phyloP scores from a whole-genome alignment of 495 filamentous ascomycete genomes.

The Lophiostoma macrostomum region DNA sequence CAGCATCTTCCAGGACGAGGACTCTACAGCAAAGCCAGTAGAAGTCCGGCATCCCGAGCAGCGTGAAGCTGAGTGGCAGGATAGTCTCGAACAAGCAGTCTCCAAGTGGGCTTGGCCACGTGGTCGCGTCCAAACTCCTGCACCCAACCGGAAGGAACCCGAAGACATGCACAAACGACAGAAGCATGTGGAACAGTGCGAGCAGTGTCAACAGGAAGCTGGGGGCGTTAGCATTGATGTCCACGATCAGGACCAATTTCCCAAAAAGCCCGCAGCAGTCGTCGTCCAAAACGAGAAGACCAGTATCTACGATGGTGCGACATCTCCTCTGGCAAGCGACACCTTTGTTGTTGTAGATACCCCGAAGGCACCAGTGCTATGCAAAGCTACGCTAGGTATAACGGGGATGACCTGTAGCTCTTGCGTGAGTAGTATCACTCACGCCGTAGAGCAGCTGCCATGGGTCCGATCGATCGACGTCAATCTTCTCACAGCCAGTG shows the following conservation, averaged over 20 bases:
- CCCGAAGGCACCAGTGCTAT: conserved; percentile 13
- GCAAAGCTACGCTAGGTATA: conserved; percentile 51
- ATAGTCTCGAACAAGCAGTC: conserved; percentile 32
- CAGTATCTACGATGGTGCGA: neutral
- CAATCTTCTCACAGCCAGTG: conserved; percentile 59
- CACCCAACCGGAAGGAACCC: too few relatives aligned
- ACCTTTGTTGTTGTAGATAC: conserved; percentile 25
- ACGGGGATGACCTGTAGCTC: conserved; percentile 66
- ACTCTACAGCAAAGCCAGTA: neutral
- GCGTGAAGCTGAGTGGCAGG: conserved; percentile 25
- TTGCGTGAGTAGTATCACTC: conserved; percentile 55
- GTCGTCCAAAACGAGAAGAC: conserved; percentile 1
- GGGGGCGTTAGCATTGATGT: conserved; percentile 4
- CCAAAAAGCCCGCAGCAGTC: conserved; percentile 5
- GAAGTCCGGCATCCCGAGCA: conserved; percentile 9
- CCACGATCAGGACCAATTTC: neutral
- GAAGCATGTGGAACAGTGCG: conserved; percentile 31
- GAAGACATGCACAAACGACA: conserved; percentile 25
- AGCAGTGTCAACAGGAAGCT: conserved; percentile 27
- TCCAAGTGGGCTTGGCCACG: conserved; percentile 16
- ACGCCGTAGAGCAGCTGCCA: conserved; percentile 48
- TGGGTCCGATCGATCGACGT: conserved; percentile 56
- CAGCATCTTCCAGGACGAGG: conserved; percentile 31
- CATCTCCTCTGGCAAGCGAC: neutral
- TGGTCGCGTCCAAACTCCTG: neutral